Percentiles rank a stretch among this genome's conserved stretches.
phyloP scores from a whole-genome alignment of 768 basidiomycete genomes.

The Dentipellis fragilis region DNA sequence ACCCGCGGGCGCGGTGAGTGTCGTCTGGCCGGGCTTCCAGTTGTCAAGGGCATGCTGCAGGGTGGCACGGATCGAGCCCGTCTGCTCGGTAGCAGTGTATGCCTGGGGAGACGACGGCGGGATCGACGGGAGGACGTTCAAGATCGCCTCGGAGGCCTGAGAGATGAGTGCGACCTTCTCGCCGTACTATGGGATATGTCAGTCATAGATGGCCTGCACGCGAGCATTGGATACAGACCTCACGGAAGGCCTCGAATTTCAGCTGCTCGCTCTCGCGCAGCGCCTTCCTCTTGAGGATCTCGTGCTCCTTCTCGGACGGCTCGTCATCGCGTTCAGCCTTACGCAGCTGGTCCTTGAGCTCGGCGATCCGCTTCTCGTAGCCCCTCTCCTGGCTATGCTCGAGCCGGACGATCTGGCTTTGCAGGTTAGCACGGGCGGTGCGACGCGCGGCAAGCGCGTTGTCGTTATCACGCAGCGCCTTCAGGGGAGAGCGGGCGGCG shows the following conservation, averaged over 20 bases:
- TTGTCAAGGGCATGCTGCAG: conserved; percentile 73
- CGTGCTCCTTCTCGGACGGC: conserved; percentile 57
- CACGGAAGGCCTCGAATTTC: conserved; percentile 77
- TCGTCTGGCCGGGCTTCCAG: conserved; percentile 59
- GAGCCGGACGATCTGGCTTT: conserved; percentile 50
- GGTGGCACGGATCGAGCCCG: conserved; percentile 61
- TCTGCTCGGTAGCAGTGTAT: conserved; percentile 52
- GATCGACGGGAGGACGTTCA: conserved; percentile 53
- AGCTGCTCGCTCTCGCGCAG: conserved; percentile 61
- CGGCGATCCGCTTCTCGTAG: conserved; percentile 55
- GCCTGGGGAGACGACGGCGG: conserved; percentile 48
- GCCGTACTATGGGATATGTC: conserved; percentile 42
- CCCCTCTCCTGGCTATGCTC: conserved; percentile 60
- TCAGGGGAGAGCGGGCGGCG: conserved; percentile 53
- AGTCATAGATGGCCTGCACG: conserved; percentile 3
- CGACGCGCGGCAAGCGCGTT: conserved; percentile 48
- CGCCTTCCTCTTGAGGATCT: conserved; percentile 66
- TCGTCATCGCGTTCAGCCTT: conserved; percentile 57
- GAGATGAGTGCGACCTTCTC: conserved; percentile 71
- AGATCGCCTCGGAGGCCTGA: conserved; percentile 56
- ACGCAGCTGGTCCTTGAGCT: conserved; percentile 60
- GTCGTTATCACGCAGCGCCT: conserved; percentile 67
- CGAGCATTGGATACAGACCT: conserved; percentile 34
- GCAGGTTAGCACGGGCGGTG: conserved; percentile 45
- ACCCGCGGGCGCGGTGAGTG: conserved; percentile 28